Evolutionary conservation across 176 grass and related monocot species (phyloP).

Genomic region (Eremochloa ophiuroides): DNA sequence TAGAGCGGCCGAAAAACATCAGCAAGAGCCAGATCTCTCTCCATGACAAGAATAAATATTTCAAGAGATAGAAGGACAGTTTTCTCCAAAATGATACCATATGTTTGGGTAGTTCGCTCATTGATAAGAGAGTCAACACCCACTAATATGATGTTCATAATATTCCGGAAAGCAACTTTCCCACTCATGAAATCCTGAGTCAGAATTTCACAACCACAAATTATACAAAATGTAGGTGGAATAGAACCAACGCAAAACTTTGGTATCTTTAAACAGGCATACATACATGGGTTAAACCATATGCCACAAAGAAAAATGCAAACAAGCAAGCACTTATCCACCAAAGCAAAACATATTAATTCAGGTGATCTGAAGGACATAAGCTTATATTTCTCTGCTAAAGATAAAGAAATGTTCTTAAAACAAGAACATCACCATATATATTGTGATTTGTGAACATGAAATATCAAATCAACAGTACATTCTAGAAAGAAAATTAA

Average conservation of each 20-base stretch:
- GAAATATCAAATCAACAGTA: conserved; percentile 14
- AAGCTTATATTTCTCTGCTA: background rate
- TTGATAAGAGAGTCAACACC: conserved; percentile 72
- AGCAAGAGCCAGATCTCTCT: conserved; percentile 79
- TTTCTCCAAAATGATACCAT: conserved; percentile 79
- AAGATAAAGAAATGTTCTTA: background rate
- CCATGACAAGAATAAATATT: conserved; percentile 90
- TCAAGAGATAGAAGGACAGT: conserved; percentile 82
- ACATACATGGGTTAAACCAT: background rate
- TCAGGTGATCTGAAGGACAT: background rate
- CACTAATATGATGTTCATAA: conserved; percentile 81
- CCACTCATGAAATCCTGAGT: conserved; percentile 93
- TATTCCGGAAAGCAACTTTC: conserved; percentile 80
- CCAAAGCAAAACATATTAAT: conserved; percentile 1
- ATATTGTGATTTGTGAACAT: background rate
- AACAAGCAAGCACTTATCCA: conserved; percentile 8
- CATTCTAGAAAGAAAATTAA: background rate
- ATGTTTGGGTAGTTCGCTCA: conserved; percentile 74
- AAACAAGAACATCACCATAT: background rate
- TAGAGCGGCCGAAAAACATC: conserved; percentile 85
- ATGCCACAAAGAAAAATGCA: conserved; percentile 20
- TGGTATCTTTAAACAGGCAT: background rate
- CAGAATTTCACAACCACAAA: conserved; percentile 7
- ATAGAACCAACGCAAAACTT: conserved; percentile 18
- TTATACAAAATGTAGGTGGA: conserved; percentile 10